Evolutionary conservation across 352 stramenopile genomes (phyloP).

Genomic region (Globisporangium camurandrum): DNA sequence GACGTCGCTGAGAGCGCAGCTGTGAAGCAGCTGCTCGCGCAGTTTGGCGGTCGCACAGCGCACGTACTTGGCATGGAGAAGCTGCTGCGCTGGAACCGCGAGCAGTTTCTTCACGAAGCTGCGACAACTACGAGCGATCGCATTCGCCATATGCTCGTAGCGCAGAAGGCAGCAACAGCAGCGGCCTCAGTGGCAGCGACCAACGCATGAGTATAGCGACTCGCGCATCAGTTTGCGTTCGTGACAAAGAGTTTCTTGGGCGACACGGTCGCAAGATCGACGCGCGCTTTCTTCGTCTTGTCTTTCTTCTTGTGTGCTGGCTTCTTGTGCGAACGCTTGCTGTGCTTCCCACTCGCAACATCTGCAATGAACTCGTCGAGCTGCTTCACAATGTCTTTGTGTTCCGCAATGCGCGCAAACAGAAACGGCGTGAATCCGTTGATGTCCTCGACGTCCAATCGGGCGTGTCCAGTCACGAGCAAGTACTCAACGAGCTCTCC

Average conservation of each 20-base stretch:
- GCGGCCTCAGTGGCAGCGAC: background rate
- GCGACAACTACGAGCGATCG: constrained; percentile 29
- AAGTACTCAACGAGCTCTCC: constrained; percentile 65
- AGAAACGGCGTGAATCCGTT: constrained; percentile 64
- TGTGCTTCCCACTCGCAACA: constrained; percentile 26
- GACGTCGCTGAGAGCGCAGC: constrained; percentile 39
- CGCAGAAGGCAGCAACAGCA: background rate
- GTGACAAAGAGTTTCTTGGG: constrained; percentile 51
- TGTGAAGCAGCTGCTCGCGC: constrained; percentile 33
- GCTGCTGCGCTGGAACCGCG: constrained; percentile 43
- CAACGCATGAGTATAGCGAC: background rate
- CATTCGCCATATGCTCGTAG: constrained; percentile 20
- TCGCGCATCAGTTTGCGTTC: constrained; percentile 21
- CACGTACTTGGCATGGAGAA: constrained; percentile 33
- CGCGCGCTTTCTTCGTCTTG: constrained; percentile 13
- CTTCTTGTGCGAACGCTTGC: constrained; percentile 14
- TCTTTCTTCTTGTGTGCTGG: constrained; percentile 20
- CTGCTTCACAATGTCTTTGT: constrained; percentile 49
- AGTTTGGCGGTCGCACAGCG: constrained; percentile 35
- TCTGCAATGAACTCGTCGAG: constrained; percentile 42
- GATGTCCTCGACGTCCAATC: constrained; percentile 41
- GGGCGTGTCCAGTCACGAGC: constrained; percentile 37
- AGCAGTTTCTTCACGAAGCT: constrained; percentile 38
- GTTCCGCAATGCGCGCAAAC: constrained; percentile 63
- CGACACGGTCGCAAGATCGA: constrained; percentile 18